Evolutionary conservation across 176 grass and related monocot species (phyloP), one percentile per base, ranked within the genome.

Genomic region (Chloris gayana): DNA sequence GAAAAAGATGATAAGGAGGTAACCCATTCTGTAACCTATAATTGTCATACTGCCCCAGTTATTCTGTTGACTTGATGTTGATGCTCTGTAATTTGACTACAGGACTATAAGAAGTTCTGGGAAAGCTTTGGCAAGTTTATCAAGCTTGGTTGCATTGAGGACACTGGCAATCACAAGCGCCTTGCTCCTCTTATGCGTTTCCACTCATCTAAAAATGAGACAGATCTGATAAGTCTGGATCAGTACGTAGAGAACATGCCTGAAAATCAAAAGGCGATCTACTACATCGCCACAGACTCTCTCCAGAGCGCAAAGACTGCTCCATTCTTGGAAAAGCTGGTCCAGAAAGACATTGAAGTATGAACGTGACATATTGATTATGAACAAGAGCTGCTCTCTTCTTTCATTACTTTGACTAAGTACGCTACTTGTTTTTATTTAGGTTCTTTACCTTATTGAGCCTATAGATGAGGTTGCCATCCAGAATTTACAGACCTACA

Each of bases 391-490:
- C 22, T 45, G 14, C 10, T 68, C 7, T 59, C 72, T 44, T 64
- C 32, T 72, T 78, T 24, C 12, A 38, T 30, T 53, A 15, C 30
- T 62, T 71, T 64, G 24, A 30, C 47, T 84, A 6, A 80, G 3
- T 19, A 29, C 45, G 66, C 32, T 73, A 34, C 29, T 64, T 75
- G 14, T 76, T 88, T 69, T 76, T 21, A 71, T 63, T 76, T 82
- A 97, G 88, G 88, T 97, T 69, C 77, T 97, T 34, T 97, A 93
- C 53, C 88, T 97, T 30, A 72, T 97, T 54, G 90, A 97, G 77
- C 88, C 93, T 33, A 97, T 97, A 49, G 93, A 97, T 85, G 93
- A 97, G 86, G 93, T 97, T 84, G 83, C 93, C 66, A 97, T 97
- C 34, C 90, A 97, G 85, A 97, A 93, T 70, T 79, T 97, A 45